Conservation (phyloP, 2,329 filamentous ascomycete species). For the Diaporthe sp. region DNA sequence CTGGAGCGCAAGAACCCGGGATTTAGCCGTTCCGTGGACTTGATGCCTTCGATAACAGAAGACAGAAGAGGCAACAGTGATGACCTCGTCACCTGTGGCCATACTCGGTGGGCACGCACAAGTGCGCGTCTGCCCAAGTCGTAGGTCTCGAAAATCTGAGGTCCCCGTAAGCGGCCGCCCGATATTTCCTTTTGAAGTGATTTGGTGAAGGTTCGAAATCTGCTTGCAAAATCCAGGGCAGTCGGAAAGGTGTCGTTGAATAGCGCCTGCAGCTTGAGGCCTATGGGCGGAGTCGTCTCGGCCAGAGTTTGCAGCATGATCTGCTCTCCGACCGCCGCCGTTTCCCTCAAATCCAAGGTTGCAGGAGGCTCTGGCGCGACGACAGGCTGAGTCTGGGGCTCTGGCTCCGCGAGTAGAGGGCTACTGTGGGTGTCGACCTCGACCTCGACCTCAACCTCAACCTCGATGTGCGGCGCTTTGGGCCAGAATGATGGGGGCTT, state of each 20-base stretch:
- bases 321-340: neutral
- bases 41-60: conserved; percentile 11
- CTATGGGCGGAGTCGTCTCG: neutral
- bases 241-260: neutral
- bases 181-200: conserved; percentile 10
- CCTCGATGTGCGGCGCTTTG: neutral
- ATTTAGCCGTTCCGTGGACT: neutral
- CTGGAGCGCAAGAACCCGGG: conserved; percentile 6
- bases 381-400: neutral
- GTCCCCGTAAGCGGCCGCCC: conserved; percentile 15
- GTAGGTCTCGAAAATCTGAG: conserved; percentile 26
- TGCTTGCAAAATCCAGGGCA: neutral
- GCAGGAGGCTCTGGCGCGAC: neutral
- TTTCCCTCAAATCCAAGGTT: neutral
- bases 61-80: conserved; percentile 8
- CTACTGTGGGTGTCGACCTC: neutral
- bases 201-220: neutral
- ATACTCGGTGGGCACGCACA: neutral
- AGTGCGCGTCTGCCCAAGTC: conserved; percentile 5
- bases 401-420: neutral
- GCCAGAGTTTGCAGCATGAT: neutral
- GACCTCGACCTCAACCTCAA: neutral
- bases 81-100: neutral
- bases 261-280: conserved; percentile 40
- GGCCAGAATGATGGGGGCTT: conserved; percentile 30